A percentile compares a stretch with the other conserved stretches of the same genome.
Evolutionary conservation across 306 rosid species (phyloP).

Genomic region (Luffa aegyptiaca): DNA sequence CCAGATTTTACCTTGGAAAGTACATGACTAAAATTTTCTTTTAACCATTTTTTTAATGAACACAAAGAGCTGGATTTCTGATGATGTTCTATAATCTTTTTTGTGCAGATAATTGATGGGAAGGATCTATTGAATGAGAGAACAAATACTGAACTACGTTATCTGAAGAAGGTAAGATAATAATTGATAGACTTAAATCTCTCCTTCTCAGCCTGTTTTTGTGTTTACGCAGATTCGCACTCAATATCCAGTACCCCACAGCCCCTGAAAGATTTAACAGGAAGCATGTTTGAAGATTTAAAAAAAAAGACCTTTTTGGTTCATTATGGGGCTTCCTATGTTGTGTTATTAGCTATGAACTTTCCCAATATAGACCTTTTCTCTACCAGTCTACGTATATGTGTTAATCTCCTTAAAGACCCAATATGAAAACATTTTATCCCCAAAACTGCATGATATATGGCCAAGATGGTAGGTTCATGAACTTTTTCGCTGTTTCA

Average conservation of each 20-base stretch:
- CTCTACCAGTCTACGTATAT: not conserved
- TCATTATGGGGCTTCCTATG: not conserved
- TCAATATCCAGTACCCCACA: not conserved
- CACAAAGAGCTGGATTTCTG: not conserved
- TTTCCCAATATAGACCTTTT: not conserved
- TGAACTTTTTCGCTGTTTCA: not conserved
- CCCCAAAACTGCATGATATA: not conserved
- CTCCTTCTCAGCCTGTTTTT: not conserved
- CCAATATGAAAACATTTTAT: not conserved
- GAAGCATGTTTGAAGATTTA: not conserved
- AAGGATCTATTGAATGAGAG: constrained; percentile 76
- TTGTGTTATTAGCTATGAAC: not conserved
- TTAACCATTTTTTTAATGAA: not conserved
- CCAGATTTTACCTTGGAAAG: no score
- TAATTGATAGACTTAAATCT: not conserved
- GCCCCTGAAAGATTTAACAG: not conserved
- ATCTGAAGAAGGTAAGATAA: constrained; percentile 63
- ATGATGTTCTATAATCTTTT: not conserved
- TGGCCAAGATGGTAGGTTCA: not conserved
- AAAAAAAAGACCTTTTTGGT: not conserved
- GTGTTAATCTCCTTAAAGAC: not conserved
- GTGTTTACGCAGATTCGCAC: not conserved
- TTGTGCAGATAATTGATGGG: constrained; percentile 69
- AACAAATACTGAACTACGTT: constrained; percentile 76
- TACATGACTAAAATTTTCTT: not conserved